A percentile compares a stretch with the other conserved stretches of the same genome.
Conservation (phyloP, 257 asterid genomes). For the Solanum gracilifrons region DNA sequence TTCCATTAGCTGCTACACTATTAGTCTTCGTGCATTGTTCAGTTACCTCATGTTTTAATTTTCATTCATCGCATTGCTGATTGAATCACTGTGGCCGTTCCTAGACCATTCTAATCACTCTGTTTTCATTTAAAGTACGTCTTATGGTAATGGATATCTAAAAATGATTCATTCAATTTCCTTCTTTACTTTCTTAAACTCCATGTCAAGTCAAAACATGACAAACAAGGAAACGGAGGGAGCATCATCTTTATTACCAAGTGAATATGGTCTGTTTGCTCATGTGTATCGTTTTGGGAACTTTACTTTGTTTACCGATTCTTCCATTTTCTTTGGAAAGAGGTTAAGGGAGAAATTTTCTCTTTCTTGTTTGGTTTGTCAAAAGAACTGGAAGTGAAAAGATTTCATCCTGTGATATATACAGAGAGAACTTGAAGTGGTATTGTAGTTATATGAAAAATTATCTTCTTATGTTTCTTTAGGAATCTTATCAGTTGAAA, state of each 20-base stretch:
- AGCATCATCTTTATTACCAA: neutral
- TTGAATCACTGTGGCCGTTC: neutral
- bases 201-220: too few species aligned
- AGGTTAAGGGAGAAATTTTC: neutral
- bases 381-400: neutral
- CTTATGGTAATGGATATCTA: neutral
- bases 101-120: neutral
- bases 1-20: neutral
- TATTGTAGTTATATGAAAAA: neutral
- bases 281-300: neutral
- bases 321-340: neutral
- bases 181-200: neutral
- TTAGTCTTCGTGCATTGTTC: neutral
- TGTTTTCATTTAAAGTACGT: neutral
- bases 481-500: neutral
- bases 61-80: neutral
- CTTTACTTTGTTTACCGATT: neutral
- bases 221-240: too few species aligned
- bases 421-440: neutral
- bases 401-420: neutral
- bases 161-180: neutral
- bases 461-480: neutral
- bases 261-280: neutral
- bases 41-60: neutral
- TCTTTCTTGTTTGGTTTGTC: neutral